Base-by-base conservation (phyloP, 1,284 basidiomycete genomes). In the Puccinia novopanici region DNA sequence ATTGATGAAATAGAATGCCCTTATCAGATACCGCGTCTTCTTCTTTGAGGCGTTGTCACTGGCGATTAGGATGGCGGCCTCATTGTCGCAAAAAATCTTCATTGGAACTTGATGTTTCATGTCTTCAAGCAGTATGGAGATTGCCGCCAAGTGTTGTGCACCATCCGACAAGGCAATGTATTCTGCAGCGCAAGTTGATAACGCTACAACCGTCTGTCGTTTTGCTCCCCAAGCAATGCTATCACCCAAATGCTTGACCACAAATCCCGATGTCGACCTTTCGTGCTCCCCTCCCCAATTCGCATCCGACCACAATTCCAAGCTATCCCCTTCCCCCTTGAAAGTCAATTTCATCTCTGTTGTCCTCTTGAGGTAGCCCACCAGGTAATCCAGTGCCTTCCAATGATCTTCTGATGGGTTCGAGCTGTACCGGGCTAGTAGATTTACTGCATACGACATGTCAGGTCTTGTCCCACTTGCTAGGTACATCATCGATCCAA, bases 11-110 rank as follows among this genome's bases (percentile, higher is more conserved):
- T 55, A 74, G 34, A 57, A 74, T 19, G 50, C 72, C 5, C 15
- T 40, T 54, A 40, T n/a, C n/a, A n/a, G n/a, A n/a, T n/a, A n/a
- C n/a, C n/a, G n/a, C n/a, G n/a, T n/a, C n/a, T n/a, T n/a, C n/a
- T 74, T 74, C 52, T 57, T 74, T 8, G 72, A 54, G 0, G 72
- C 19, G 19, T 74, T 74, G 52, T 74, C 72, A 34, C 40, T 57
- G 19, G 72, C 37, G 2, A 74, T n/a, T 37, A 57, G 52, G 13
- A 74, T 40, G 3, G 30, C 50, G 0, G 72, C n/a, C 40, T 54
- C 19, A 52, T 74, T 74, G 54, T 74, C 27, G 42, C 72, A 74
- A 2, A 55, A 37, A 15, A 74, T 57, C 0, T 40, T 63, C 59
- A 40, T 19, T 42, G 55, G 12, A n/a, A 12, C 12, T n/a, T 12